Evolutionary conservation across 2,329 filamentous ascomycete species (phyloP).

Genomic region (Cyanodermella asteris): DNA sequence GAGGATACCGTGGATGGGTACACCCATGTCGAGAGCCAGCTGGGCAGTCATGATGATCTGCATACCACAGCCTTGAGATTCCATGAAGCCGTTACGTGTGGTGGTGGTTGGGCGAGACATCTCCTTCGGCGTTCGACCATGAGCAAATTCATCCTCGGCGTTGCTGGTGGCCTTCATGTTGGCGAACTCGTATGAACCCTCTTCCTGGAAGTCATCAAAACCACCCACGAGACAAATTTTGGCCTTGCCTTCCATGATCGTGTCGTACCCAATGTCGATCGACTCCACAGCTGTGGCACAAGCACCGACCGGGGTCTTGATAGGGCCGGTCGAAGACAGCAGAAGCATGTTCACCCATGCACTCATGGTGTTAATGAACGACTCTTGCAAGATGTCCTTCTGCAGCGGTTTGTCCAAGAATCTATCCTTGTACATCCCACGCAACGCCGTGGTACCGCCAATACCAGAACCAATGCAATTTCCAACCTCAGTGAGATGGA

Average conservation of each 20-base stretch:
- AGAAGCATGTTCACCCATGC: constrained; percentile 99
- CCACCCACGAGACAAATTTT: constrained; percentile 94
- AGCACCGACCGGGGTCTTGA: constrained; percentile 95
- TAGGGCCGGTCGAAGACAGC: constrained; percentile 86
- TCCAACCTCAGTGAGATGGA: constrained; percentile 90
- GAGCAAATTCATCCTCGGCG: constrained; percentile 83
- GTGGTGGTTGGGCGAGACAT: constrained; percentile 98
- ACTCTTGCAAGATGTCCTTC: constrained; percentile 97
- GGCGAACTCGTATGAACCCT: constrained; percentile 97
- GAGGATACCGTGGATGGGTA: constrained; percentile 88
- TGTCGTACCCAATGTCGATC: constrained; percentile 92
- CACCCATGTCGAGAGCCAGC: constrained; percentile 92
- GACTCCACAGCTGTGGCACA: constrained; percentile 96
- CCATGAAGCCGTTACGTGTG: constrained; percentile 96
- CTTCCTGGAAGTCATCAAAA: constrained; percentile 97
- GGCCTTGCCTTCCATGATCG: constrained; percentile 94
- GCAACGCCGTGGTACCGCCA: constrained; percentile 76
- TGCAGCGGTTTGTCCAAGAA: constrained; percentile 93
- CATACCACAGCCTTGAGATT: constrained; percentile 94
- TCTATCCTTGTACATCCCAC: constrained; percentile 96
- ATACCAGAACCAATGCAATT: constrained; percentile 98
- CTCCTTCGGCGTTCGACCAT: constrained; percentile 83
- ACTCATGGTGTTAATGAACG: constrained; percentile 99
- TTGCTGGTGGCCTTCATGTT: constrained; percentile 99
- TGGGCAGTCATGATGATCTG: constrained; percentile 96